Base-by-base conservation (phyloP, 108 stramenopile genomes). In the Cyclotella atomus region DNA sequence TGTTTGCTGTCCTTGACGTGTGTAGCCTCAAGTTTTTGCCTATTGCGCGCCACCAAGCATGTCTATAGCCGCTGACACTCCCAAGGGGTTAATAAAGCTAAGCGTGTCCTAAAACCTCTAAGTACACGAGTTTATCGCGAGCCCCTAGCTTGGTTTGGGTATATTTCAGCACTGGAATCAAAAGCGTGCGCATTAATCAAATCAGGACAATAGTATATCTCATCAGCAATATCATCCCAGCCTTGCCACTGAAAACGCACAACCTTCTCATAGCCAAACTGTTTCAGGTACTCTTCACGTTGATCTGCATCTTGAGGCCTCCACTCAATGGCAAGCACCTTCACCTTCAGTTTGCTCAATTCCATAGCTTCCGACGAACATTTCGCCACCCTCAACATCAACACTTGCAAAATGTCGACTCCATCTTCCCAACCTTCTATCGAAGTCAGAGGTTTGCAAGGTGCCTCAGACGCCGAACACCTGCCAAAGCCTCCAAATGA, bases 1-100 rank as follows among this genome's bases (percentile, higher is more conserved):
- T 83, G 81, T 2, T 2, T 77, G 0, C 59, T 91, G 17, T 85
- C 87, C 8, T 21, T 83, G 17, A 77, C 85, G 1, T 86, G 87
- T 59, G 54, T 88, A 12, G 56, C 77, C 10, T 68, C 87, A 4
- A 87, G 89, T 47, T 19, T 84, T 23, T 20, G 66, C 1, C 38
- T 89, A 59, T 47, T 79, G 16, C 62, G 68, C 20, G 50, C 68
- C 44, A 83, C 83, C 7, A 73, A 43, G 32, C 47, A 75, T 36
- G 74, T 76, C 0, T 83, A 83, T 52, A 49, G 61, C 17, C 50
- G 35, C 20, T 65, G 64, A 71, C 2, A 61, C 17, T n/a, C n/a
- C n/a, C n/a, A n/a, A n/a, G n/a, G n/a, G n/a, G n/a, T n/a, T n/a
- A n/a, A n/a, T n/a, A n/a, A n/a, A n/a, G n/a, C n/a, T n/a, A n/a